A percentile compares a stretch with the other conserved stretches of the same genome.
Conservation (phyloP, 164 flowering plant genomes). For the Platanus orientalis region DNA sequence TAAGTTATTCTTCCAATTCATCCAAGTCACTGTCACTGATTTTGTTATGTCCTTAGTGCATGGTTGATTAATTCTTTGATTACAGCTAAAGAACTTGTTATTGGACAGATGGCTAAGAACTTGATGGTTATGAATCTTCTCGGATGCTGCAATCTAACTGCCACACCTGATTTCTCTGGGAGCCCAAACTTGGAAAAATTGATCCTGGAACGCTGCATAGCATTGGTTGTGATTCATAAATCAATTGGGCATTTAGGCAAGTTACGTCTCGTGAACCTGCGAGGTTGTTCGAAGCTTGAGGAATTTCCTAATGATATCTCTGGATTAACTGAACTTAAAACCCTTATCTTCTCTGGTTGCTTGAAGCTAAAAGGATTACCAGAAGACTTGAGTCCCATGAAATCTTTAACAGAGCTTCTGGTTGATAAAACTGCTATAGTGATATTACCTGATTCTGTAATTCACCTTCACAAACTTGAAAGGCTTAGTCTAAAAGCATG, state of each 20-base stretch:
- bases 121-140: slow-evolving; percentile 38
- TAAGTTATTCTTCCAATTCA: too few species aligned
- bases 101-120: slow-evolving; percentile 30
- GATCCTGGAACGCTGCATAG: slow-evolving; percentile 28
- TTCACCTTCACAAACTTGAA: slow-evolving; percentile 37
- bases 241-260: slow-evolving; percentile 30
- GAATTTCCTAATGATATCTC: slow-evolving; percentile 41
- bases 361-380: slow-evolving; percentile 34
- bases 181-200: slow-evolving; percentile 29
- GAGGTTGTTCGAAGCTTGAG: slow-evolving; percentile 29
- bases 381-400: slow-evolving; percentile 26
- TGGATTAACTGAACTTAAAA: slow-evolving; percentile 37
- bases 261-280: slow-evolving; percentile 31
- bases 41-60: too few species aligned
- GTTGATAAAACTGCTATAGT: slow-evolving; percentile 32
- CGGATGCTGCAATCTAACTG: slow-evolving; percentile 22
- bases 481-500: slow-evolving; percentile 29
- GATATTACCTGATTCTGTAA: slow-evolving; percentile 34
- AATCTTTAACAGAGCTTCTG: slow-evolving; percentile 31
- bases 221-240: slow-evolving; percentile 26
- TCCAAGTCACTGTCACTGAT: too few species aligned
- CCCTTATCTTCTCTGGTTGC: slow-evolving; percentile 40
- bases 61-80: too few species aligned
- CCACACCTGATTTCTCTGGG: slow-evolving; percentile 41
- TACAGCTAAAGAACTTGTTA: too few species aligned